A percentile compares a stretch with the other conserved stretches of the same genome.
Evolutionary conservation across 179 eudicot species (phyloP).

Genomic region (Gypsophila paniculata): DNA sequence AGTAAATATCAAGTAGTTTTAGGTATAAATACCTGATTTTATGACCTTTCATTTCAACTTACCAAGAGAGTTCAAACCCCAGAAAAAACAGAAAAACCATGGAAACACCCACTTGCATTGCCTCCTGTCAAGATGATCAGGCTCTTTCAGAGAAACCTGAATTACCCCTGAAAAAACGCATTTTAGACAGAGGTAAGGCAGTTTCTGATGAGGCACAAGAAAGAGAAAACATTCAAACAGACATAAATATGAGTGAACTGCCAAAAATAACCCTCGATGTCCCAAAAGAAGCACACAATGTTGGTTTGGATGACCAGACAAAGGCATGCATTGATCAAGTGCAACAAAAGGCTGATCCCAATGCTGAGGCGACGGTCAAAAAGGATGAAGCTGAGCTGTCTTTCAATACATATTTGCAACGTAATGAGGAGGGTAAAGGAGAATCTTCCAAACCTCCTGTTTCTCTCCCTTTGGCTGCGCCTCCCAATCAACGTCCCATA

Average conservation of each 20-base stretch:
- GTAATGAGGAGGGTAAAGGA: conserved; percentile 9
- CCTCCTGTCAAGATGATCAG: conserved; percentile 9
- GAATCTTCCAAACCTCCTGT: conserved; percentile 18
- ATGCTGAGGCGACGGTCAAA: neutral
- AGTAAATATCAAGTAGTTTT: neutral
- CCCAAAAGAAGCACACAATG: neutral
- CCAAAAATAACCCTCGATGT: conserved; percentile 1
- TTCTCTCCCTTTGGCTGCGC: neutral
- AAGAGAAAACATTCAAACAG: neutral
- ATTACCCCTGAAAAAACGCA: conserved; percentile 17
- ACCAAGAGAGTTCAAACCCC: neutral
- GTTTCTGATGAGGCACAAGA: conserved; percentile 8
- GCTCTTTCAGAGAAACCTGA: conserved; percentile 1
- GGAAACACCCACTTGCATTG: conserved; percentile 11
- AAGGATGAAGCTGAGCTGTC: conserved; percentile 9
- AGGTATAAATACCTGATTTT: conserved; percentile 21
- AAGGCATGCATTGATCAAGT: conserved; percentile 11
- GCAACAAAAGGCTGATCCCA: neutral
- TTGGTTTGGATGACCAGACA: neutral
- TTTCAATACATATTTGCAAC: neutral
- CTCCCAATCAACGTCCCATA: conserved; percentile 14
- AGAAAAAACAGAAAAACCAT: neutral
- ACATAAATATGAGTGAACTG: neutral
- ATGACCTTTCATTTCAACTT: neutral
- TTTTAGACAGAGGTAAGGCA: conserved; percentile 17